These are phyloP conservation scores for Colletotrichum sojae DNA, from an alignment of 2,329 filamentous ascomycete species.

Conservation along the genomic window DNA sequence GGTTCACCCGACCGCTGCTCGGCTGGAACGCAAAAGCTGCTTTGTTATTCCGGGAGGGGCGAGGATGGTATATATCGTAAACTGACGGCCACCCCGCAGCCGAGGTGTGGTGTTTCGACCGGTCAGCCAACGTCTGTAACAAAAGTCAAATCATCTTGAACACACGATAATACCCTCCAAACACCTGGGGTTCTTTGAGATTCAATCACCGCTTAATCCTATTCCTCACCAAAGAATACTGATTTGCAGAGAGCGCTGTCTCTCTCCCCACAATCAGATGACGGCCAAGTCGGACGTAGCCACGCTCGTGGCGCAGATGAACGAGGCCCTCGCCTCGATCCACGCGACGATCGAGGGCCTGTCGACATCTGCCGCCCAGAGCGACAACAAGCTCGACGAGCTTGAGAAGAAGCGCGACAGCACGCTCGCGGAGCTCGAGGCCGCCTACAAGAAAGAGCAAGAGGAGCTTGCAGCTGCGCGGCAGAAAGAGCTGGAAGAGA, in stretches of 20 bases:
- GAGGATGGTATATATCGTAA: conserved; percentile 39
- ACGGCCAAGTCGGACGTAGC: conserved; percentile 51
- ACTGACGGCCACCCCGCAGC: conserved; percentile 24
- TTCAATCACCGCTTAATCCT: background rate
- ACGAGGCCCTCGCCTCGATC: conserved; percentile 57
- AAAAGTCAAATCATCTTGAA: conserved; percentile 22
- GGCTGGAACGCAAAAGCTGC: conserved; percentile 16
- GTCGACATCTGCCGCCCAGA: conserved; percentile 46
- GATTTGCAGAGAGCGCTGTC: conserved; percentile 1
- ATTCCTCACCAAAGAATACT: background rate
- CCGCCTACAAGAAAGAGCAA: conserved; percentile 50
- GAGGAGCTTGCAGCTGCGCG: conserved; percentile 49
- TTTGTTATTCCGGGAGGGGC: conserved; percentile 13
- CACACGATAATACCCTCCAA: conserved; percentile 3
- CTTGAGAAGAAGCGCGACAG: conserved; percentile 56
- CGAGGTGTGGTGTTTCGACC: conserved; percentile 14
- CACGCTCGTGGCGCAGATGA: conserved; percentile 58
- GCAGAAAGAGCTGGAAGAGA: conserved; percentile 48
- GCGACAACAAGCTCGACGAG: conserved; percentile 54
- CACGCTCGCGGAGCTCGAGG: conserved; percentile 49
- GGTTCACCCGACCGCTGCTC: conserved; percentile 25
- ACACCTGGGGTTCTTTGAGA: background rate
- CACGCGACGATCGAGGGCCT: conserved; percentile 54
- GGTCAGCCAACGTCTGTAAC: conserved; percentile 12
- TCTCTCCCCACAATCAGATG: conserved; percentile 25